Base-by-base conservation (phyloP, 805 yeast species). In the Schwanniomyces sp. region DNA sequence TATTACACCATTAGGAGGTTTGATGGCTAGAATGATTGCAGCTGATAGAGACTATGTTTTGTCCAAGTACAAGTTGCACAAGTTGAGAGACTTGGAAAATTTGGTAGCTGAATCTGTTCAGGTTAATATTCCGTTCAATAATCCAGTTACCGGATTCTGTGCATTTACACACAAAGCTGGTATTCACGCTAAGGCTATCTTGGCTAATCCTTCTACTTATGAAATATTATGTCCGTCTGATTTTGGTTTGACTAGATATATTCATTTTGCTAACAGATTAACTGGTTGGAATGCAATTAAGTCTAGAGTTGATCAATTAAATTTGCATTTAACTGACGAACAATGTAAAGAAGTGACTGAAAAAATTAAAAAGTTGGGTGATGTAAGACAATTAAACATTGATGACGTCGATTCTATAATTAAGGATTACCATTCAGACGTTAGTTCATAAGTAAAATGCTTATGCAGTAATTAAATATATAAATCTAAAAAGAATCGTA, bases 101-200 rank as follows among this genome's bases (percentile, higher is more conserved):
- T 78, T 94, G 67, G 97, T 92, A 57, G 98, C 98, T 37, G 97
- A 92, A 58, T 95, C 96, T 42, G 98, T 92, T 47, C 95, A 90
- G 75, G 97, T 92, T 53, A 92, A 92, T 73, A 81, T 94, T 62
- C 99, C 99, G 50, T 92, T 92, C 81, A 92, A 92, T 81, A 92
- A 92, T 78, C 98, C 98, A 59, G 90, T 92, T 70, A 92, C 99
- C 37, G 99, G 99, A 29, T 94, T 94, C 86, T 94, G 98, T 79
- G 99, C 99, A 40, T 92, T 92, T 77, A 92, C 99, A 50, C 99
- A 92, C 78, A 92, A 92, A 80, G 99, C 99, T 49, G 99, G 99
- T 72, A 91, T 92, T 67, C 99, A 92, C 70, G 98, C 99, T 62
- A 92, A 94, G 80, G 98, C 98, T 48, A 92, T 92, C 58, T 81